Base-by-base conservation (phyloP, 1,139 yeast species). In the Sugiyamaella castrensis region DNA sequence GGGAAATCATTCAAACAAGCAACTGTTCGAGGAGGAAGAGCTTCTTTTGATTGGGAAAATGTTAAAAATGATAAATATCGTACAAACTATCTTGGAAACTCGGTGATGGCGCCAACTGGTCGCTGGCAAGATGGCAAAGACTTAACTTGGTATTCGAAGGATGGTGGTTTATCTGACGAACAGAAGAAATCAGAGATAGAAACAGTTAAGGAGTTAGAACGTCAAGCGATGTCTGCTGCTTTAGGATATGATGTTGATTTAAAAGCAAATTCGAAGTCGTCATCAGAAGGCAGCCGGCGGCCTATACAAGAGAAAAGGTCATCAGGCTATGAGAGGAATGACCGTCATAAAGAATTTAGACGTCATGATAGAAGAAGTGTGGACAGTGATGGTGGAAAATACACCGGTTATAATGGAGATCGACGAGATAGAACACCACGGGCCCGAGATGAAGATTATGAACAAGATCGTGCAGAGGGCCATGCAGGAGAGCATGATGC, bases 1-100 rank as follows among this genome's bases (percentile, higher is more conserved):
- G 47, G 53, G 9, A 52, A 53, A 27, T 46, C 51, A 4, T 53
- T 48, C 32, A 55, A 58, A 28, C 52, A 57, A 7, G 63, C 53
- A 9, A 60, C 64, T 13, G 61, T 57, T 7, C 55, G 66, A n/a
- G 66, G 66, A 5, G 66, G 66, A 8, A 52, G 61, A 28, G 65
- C 58, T 1, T 53, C 52, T 13, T 63, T 63, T 43, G 43, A 54
- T 31, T 63, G 67, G 67, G 65, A 61, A 26, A 46, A 53, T 19
- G 63, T 63, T 37, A 60, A 62, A 43, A 45, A 53, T 26, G 66
- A 63, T 47, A 59, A 58, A 27, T 52, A 62, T 40, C 58, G 61
- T 11, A 58, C 53, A 31, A 57, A 61, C 43, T 63, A 62, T 43
- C 56, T 63, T 27, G 67, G 67, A 9, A 58, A 60, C 48, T 59